These are phyloP conservation scores for Solanum piurae DNA, from an alignment of 257 asterid species.

Conservation along the genomic window DNA sequence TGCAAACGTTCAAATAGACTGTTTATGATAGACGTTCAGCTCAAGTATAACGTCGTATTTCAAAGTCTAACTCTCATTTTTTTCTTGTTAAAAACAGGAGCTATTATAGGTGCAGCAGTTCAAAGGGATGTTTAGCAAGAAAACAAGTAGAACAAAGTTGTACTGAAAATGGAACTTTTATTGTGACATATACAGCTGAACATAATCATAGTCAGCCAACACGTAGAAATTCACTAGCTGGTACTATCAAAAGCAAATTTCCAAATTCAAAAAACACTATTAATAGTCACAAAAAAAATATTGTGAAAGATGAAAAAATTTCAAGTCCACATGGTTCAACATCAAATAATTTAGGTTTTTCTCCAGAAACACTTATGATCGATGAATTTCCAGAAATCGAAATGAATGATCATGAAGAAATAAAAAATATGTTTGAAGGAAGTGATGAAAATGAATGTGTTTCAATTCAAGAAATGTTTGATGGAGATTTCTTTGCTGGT, in stretches of 20 bases:
- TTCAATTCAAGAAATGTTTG: neutral
- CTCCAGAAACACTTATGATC: neutral
- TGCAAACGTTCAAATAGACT: no score
- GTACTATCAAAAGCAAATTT: constrained; percentile 67
- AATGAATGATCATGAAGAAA: neutral
- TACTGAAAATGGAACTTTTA: constrained; percentile 43
- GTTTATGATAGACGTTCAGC: neutral
- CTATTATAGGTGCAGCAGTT: constrained; percentile 91
- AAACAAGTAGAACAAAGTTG: constrained; percentile 92
- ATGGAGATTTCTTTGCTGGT: constrained; percentile 9
- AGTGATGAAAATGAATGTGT: neutral
- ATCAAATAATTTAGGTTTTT: neutral
- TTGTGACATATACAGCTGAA: constrained; percentile 76
- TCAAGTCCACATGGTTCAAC: neutral
- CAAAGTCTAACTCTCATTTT: neutral
- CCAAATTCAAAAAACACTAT: constrained; percentile 20
- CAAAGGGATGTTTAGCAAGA: constrained; percentile 84
- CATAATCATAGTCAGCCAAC: constrained; percentile 93
- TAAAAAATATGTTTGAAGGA: neutral
- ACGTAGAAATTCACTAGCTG: constrained; percentile 71
- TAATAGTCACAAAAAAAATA: neutral
- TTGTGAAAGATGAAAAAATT: constrained; percentile 4
- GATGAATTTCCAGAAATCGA: neutral
- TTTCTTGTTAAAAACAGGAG: constrained; percentile 34
- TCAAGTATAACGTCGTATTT: neutral